phyloP scores from a whole-genome alignment of 2,329 filamentous ascomycete genomes.

The Microdochium paspali region DNA sequence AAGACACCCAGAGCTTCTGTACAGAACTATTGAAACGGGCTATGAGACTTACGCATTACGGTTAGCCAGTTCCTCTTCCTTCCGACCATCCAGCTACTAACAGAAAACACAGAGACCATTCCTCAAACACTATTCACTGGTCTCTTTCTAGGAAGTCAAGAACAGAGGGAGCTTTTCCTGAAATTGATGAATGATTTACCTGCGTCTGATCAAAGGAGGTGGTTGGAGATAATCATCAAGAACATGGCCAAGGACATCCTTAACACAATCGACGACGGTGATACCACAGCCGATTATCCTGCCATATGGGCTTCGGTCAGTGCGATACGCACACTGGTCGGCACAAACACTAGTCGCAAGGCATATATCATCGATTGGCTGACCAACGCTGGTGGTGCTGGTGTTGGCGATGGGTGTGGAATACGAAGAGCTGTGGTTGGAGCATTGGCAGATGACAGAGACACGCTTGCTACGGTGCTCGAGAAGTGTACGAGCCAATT shows the following conservation, averaged over 20 bases:
- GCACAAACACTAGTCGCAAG: slow-evolving; percentile 36
- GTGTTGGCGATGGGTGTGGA: slow-evolving; percentile 51
- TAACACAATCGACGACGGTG: slow-evolving; percentile 20
- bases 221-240: slow-evolving; percentile 28
- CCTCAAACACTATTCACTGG: slow-evolving; percentile 18
- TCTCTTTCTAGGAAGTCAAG: slow-evolving; percentile 12
- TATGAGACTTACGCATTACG: slow-evolving; percentile 63
- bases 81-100: slow-evolving; percentile 1
- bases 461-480: slow-evolving; percentile 44
- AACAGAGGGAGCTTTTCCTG: slow-evolving; percentile 15
- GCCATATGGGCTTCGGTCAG: slow-evolving; percentile 48
- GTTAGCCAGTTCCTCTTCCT: slow-evolving; percentile 29
- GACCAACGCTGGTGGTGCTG: slow-evolving; percentile 52
- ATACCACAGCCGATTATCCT: slow-evolving; percentile 18
- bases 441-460: slow-evolving; percentile 41
- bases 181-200: slow-evolving; percentile 25
- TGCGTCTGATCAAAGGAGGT: slow-evolving; percentile 31
- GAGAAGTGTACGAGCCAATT: slow-evolving; percentile 66
- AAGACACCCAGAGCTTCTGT: slow-evolving; percentile 22
- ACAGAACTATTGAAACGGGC: slow-evolving; percentile 46
- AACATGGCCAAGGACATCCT: slow-evolving; percentile 36
- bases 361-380: slow-evolving; percentile 56
- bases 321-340: slow-evolving; percentile 41
- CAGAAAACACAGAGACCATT: slow-evolving; percentile 26
- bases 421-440: slow-evolving; percentile 59